Conservation (phyloP, 192 early-diverging fungal species). For the Coemansia sp. region DNA sequence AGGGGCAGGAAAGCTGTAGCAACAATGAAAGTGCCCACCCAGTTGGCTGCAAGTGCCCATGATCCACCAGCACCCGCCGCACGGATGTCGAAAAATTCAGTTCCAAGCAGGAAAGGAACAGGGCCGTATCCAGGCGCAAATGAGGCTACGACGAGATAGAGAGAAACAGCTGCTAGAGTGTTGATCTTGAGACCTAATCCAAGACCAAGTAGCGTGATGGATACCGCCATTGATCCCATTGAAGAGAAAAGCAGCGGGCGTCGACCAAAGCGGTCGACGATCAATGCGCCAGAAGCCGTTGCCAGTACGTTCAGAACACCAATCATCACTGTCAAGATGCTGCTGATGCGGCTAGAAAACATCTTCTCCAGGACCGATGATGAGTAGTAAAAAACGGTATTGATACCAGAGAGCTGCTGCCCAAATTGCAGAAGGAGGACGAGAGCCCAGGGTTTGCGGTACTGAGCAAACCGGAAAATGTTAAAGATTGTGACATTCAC, state of each 20-base stretch:
- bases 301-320: conserved; percentile 73
- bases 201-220: conserved; percentile 57
- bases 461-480: conserved; percentile 48
- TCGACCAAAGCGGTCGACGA: conserved; percentile 81
- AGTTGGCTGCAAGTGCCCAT: conserved; percentile 47
- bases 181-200: conserved; percentile 67
- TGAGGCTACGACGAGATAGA: conserved; percentile 46
- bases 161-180: conserved; percentile 69
- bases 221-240: conserved; percentile 61
- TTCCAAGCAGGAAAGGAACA: conserved; percentile 48
- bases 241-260: conserved; percentile 71
- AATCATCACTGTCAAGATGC: conserved; percentile 75
- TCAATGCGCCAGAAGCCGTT: conserved; percentile 64
- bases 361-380: conserved; percentile 68
- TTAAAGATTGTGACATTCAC: conserved; percentile 39
- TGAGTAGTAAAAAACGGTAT: conserved; percentile 86
- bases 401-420: conserved; percentile 94
- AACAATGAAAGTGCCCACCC: conserved; percentile 46
- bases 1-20: conserved; percentile 40
- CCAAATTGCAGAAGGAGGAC: conserved; percentile 70
- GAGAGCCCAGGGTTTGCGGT: conserved; percentile 64
- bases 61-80: conserved; percentile 43
- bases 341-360: conserved; percentile 58
- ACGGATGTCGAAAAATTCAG: conserved; percentile 43
- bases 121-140: conserved; percentile 53